These are phyloP conservation scores for Leccinum variicolor DNA, from an alignment of 768 basidiomycete species.

Conservation along the genomic window DNA sequence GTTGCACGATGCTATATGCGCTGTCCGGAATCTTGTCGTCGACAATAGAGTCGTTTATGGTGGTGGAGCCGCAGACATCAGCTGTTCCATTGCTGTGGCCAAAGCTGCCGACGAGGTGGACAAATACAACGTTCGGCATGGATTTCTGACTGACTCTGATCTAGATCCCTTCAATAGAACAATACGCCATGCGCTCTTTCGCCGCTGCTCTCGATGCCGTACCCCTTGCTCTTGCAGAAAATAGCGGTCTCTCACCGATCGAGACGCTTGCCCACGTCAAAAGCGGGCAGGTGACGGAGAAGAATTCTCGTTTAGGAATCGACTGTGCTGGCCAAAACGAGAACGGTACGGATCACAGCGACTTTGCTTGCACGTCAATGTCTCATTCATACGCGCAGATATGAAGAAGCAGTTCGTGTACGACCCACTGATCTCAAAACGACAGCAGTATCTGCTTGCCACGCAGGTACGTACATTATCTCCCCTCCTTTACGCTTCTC, in stretches of 20 bases:
- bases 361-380: not conserved
- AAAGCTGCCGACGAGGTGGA: slow-evolving; percentile 91
- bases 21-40: slow-evolving; percentile 90
- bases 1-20: slow-evolving; percentile 96
- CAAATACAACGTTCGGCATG: not conserved
- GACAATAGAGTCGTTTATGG: slow-evolving; percentile 98
- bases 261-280: slow-evolving; percentile 96
- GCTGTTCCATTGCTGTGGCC: slow-evolving; percentile 87
- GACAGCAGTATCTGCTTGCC: slow-evolving; percentile 96
- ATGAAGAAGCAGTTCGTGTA: slow-evolving; percentile 98
- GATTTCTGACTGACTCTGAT: not conserved
- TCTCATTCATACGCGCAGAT: slow-evolving; percentile 46
- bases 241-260: slow-evolving; percentile 94
- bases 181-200: slow-evolving; percentile 99
- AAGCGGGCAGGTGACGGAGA: slow-evolving; percentile 85
- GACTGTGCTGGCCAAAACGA: slow-evolving; percentile 86
- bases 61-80: slow-evolving; percentile 97
- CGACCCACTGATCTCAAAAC: slow-evolving; percentile 94
- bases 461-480: slow-evolving; percentile 64
- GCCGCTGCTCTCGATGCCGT: slow-evolving; percentile 92
- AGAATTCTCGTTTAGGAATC: slow-evolving; percentile 83
- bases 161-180: slow-evolving; percentile 94
- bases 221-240: slow-evolving; percentile 95
- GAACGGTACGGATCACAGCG: slow-evolving; percentile 57
- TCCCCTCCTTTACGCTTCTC: not conserved